Evolutionary conservation across 768 basidiomycete species (phyloP).

Genomic region (Calvatia gigantea): DNA sequence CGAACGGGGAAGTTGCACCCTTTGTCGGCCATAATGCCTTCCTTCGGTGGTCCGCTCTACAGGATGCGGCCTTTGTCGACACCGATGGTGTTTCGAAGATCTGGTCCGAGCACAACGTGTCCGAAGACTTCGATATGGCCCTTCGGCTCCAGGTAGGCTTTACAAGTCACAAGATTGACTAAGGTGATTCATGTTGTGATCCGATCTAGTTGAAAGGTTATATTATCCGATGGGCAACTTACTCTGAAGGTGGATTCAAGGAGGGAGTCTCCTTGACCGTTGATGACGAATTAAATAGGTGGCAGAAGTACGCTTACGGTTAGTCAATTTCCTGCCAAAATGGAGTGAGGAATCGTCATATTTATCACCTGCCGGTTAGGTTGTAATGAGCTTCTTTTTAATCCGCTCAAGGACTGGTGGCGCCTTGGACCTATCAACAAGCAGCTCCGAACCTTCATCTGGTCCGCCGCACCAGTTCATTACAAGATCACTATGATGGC

Average conservation of each 20-base stretch:
- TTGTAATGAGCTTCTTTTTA: slow-evolving; percentile 80
- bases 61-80: slow-evolving; percentile 80
- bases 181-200: background rate
- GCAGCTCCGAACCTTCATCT: slow-evolving; percentile 72
- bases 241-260: slow-evolving; percentile 82
- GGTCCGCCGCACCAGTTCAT: slow-evolving; percentile 74
- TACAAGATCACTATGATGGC: slow-evolving; percentile 82
- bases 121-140: slow-evolving; percentile 84
- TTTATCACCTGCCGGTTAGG: slow-evolving; percentile 29
- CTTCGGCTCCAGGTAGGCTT: slow-evolving; percentile 48
- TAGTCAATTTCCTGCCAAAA: slow-evolving; percentile 10
- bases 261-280: slow-evolving; percentile 89
- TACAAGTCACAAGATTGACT: background rate
- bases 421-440: slow-evolving; percentile 77
- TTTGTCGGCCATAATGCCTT: slow-evolving; percentile 91
- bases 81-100: slow-evolving; percentile 59
- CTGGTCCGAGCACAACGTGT: slow-evolving; percentile 82
- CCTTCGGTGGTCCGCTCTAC: slow-evolving; percentile 84
- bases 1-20: slow-evolving; percentile 79
- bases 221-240: slow-evolving; percentile 83
- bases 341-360: background rate
- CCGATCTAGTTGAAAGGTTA: slow-evolving; percentile 53
- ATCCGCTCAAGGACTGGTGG: slow-evolving; percentile 79
- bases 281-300: slow-evolving; percentile 88
- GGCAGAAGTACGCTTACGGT: slow-evolving; percentile 89